Conservation (phyloP, 495 filamentous ascomycete genomes). For the Penicillium diatomitis region DNA sequence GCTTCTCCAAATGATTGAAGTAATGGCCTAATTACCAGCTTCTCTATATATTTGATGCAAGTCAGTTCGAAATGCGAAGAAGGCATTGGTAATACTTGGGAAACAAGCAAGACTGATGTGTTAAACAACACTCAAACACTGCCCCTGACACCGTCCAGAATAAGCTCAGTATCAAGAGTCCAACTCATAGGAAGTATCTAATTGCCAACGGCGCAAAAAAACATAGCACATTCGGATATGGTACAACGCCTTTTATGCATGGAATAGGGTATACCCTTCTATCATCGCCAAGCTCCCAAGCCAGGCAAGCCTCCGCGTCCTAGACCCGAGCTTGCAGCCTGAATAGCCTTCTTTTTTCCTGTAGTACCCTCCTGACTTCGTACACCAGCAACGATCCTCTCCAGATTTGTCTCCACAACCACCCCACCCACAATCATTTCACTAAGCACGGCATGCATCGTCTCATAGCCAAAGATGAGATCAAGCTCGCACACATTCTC, state of each 20-base stretch:
- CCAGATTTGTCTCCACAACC: slow-evolving; percentile 85
- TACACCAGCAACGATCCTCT: slow-evolving; percentile 80
- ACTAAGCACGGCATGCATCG: slow-evolving; percentile 77
- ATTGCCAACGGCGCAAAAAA: neutral
- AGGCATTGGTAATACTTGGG: too few species aligned
- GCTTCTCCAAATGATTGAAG: too few species aligned
- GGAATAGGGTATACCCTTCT: neutral
- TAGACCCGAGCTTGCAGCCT: slow-evolving; percentile 33
- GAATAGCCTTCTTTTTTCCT: slow-evolving; percentile 54
- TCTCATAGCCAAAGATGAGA: slow-evolving; percentile 98
- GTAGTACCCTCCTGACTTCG: slow-evolving; percentile 69
- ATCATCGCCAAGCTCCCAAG: slow-evolving; percentile 36
- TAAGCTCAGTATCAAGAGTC: too few species aligned
- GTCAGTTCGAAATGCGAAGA: too few species aligned
- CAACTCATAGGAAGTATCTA: too few species aligned
- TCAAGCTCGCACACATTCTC: slow-evolving; percentile 98
- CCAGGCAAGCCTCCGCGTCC: slow-evolving; percentile 31
- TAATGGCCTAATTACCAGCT: too few species aligned
- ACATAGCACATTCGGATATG: neutral
- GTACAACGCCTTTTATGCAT: neutral
- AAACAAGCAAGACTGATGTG: too few species aligned
- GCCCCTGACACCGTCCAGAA: too few species aligned
- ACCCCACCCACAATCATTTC: slow-evolving; percentile 98
- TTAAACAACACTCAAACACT: too few species aligned
- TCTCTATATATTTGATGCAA: too few species aligned